Evolutionary conservation across 345 rosid species (phyloP).

Genomic region (Theobroma cacao): DNA sequence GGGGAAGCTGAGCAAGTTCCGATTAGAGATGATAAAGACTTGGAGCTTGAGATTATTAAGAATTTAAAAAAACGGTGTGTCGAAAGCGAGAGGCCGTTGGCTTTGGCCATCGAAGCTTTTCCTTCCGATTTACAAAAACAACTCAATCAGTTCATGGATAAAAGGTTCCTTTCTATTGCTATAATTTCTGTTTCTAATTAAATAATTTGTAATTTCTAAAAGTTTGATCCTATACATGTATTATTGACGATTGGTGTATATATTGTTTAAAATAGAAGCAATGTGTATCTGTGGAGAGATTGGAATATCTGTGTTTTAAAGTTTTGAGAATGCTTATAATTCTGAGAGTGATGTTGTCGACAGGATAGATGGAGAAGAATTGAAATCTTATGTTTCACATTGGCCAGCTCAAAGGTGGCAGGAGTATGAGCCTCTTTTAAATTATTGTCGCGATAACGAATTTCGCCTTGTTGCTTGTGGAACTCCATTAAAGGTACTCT

Average conservation of each 20-base stretch:
- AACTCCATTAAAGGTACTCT: constrained; percentile 73
- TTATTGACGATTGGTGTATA: neutral
- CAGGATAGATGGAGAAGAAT: constrained; percentile 71
- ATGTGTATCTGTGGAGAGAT: neutral
- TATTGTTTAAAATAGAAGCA: neutral
- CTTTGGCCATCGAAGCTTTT: constrained; percentile 79
- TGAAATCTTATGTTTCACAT: constrained; percentile 59
- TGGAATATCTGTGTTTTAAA: neutral
- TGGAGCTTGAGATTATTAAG: constrained; percentile 78
- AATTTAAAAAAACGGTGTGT: constrained; percentile 52
- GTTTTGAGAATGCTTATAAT: neutral
- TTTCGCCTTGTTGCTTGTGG: constrained; percentile 80
- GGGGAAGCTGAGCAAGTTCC: constrained; percentile 96
- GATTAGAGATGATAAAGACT: constrained; percentile 61
- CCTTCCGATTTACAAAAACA: constrained; percentile 68
- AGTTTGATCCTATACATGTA: neutral
- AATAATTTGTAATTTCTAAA: neutral
- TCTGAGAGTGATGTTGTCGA: constrained; percentile 26
- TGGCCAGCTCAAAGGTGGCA: constrained; percentile 81
- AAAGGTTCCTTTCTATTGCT: constrained; percentile 40
- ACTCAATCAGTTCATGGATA: constrained; percentile 55
- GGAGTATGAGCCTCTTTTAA: constrained; percentile 83
- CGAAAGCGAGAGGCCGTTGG: constrained; percentile 50
- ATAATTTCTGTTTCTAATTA: neutral
- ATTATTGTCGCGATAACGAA: constrained; percentile 70